A percentile compares a stretch with the other conserved stretches of the same genome.
These are phyloP conservation scores for Hamamelis virginiana DNA, from an alignment of 164 flowering plant species.

Conservation along the genomic window DNA sequence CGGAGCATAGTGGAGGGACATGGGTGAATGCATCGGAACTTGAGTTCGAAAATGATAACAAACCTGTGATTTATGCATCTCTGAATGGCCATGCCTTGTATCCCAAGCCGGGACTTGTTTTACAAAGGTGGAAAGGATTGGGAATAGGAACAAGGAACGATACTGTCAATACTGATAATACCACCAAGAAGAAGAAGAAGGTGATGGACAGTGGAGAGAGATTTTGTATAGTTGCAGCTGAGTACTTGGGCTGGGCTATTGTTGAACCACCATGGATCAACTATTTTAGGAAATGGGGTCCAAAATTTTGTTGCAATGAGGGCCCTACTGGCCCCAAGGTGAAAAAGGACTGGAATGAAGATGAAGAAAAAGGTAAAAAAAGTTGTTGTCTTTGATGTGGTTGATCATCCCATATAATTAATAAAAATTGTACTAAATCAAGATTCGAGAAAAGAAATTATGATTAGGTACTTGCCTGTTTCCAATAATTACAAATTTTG, in stretches of 20 bases:
- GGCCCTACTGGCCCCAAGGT: conserved; percentile 68
- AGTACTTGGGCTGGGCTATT: conserved; percentile 24
- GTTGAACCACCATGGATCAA: conserved; percentile 56
- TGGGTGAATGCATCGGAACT: conserved; percentile 46
- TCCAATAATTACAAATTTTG: too few species aligned
- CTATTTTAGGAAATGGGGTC: conserved; percentile 53
- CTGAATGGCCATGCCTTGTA: conserved; percentile 54
- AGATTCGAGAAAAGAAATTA: too few species aligned
- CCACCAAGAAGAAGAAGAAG: conserved; percentile 29
- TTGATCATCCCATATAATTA: too few species aligned
- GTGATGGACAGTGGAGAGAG: conserved; percentile 31
- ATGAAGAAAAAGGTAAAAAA: too few species aligned
- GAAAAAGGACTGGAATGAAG: conserved; percentile 52
- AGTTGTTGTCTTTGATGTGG: too few species aligned
- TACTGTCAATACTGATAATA: too few species aligned
- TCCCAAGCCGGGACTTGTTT: conserved; percentile 34
- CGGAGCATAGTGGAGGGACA: conserved; percentile 47
- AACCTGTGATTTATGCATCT: conserved; percentile 40
- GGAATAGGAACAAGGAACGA: conserved; percentile 49
- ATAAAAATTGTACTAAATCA: too few species aligned
- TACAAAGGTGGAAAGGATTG: conserved; percentile 49
- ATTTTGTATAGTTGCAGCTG: conserved; percentile 27
- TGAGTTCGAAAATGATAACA: conserved; percentile 40
- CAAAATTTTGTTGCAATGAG: conserved; percentile 35
- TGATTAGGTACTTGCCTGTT: too few species aligned